Evolutionary conservation across 2,329 filamentous ascomycete species (phyloP), one percentile per base, ranked within the genome.

Genomic region (Trichoderma guizhouense): DNA sequence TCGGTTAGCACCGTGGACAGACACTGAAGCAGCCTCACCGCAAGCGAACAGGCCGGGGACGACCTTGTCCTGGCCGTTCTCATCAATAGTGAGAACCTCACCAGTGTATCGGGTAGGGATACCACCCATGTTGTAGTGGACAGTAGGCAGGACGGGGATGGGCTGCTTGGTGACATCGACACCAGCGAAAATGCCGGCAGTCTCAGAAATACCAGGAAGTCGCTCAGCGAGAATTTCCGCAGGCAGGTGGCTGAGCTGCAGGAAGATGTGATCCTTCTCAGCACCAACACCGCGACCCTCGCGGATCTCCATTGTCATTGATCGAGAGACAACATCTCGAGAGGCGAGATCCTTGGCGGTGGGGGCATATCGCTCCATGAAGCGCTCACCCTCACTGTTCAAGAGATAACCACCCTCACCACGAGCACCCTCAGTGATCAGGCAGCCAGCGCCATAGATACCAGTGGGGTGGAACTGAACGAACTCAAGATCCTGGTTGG

Each of bases 51-150:
- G 90, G 83, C 95, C 95, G 72, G 94, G 94, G 26, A 99, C 96
- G 77, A 97, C 89, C 88, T 97, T 89, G 86, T 98, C 96, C 72
- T 97, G 90, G 76, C 96, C 96, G 74, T 89, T 82, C 80, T 93
- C 91, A 77, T 98, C 94, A 67, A 97, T 86, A 21, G 94, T 97
- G 77, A 99, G 84, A 73, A 98, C 96, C 85, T 99, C 94, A 83
- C 96, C 95, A 74, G 94, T 98, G 88, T 97, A 98, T 80, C 93
- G 94, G 76, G 96, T 98, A 67, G 95, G 95, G 77, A 99, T 98
- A 88, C 96, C 95, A 84, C 95, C 95, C 96, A 98, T 99, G 89
- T 98, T 98, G 89, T 99, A 99, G 88, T 99, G 95, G 76, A 98
- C 95, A 58, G 95, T 98, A 72, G 95, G 95, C 74, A 98, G 88